Conservation (phyloP, 2,329 filamentous ascomycete species). For the Monosporascus ibericus region DNA sequence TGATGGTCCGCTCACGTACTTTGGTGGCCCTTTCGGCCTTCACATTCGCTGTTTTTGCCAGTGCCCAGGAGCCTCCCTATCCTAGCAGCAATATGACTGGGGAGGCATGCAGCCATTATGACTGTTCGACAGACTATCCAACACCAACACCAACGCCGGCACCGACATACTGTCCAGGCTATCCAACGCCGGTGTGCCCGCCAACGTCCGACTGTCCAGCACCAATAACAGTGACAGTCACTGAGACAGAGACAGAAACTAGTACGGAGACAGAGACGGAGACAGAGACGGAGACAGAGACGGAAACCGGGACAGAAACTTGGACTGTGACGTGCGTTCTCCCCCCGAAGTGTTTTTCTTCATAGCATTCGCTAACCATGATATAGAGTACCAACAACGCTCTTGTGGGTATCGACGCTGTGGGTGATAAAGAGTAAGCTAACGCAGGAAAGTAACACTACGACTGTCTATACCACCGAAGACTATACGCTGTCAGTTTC, state of each 20-base stretch:
- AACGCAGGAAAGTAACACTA: slow-evolving; percentile 8
- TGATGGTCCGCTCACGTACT: slow-evolving; percentile 16
- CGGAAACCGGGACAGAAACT: slow-evolving; percentile 9
- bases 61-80: slow-evolving; percentile 11
- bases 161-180: neutral
- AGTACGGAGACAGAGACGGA: slow-evolving; percentile 13
- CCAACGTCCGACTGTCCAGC: neutral
- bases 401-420: slow-evolving; percentile 7
- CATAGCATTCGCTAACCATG: slow-evolving; percentile 4
- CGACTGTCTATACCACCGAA: slow-evolving; percentile 5
- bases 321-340: slow-evolving; percentile 5
- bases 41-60: slow-evolving; percentile 13
- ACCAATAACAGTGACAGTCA: slow-evolving; percentile 10
- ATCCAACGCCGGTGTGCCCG: slow-evolving; percentile 7
- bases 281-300: slow-evolving; percentile 14
- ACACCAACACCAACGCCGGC: too few species aligned
- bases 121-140: too few species aligned
- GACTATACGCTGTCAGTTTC: slow-evolving; percentile 5
- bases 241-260: slow-evolving; percentile 13
- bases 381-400: slow-evolving; percentile 13
- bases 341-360: neutral
- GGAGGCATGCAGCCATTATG: neutral
- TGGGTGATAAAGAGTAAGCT: slow-evolving; percentile 10
- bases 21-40: slow-evolving; percentile 16
- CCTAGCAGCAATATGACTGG: neutral